Percentiles rank a stretch among this genome's conserved stretches.
Evolutionary conservation across 1,139 yeast species (phyloP).

Genomic region (Magnusiomyces suaveolens): DNA sequence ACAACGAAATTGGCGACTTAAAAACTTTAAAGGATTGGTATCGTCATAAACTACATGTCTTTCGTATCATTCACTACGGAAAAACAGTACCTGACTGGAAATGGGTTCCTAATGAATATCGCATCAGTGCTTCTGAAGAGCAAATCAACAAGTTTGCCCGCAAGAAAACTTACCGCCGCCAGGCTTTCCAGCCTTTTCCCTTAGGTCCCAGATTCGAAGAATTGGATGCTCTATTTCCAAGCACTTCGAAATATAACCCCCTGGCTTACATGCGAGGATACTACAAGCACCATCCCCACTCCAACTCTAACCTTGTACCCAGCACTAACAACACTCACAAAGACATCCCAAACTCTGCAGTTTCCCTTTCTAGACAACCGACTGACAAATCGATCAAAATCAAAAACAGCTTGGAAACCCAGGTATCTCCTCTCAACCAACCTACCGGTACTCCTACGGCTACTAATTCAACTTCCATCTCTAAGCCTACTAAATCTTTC

Average conservation of each 20-base stretch:
- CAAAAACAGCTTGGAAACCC: too few relatives aligned
- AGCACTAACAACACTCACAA: background rate
- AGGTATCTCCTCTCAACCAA: too few relatives aligned
- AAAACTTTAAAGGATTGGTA: conserved; percentile 7
- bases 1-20: conserved; percentile 4
- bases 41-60: conserved; percentile 6
- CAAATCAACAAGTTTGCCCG: conserved; percentile 6
- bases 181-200: conserved; percentile 6
- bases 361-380: background rate
- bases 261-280: conserved; percentile 2
- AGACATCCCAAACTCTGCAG: background rate
- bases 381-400: too few relatives aligned
- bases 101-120: conserved; percentile 3
- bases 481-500: too few relatives aligned
- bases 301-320: background rate
- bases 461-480: too few relatives aligned
- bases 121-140: conserved; percentile 3
- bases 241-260: conserved; percentile 5
- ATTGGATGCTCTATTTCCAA: conserved; percentile 4
- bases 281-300: conserved; percentile 1
- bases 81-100: conserved; percentile 6
- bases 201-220: conserved; percentile 6
- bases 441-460: too few relatives aligned
- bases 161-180: conserved; percentile 3
- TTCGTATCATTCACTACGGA: conserved; percentile 6